Evolutionary conservation across 2,329 filamentous ascomycete species (phyloP), one percentile per base, ranked within the genome.

Genomic region (Coniochaeta prunicola): DNA sequence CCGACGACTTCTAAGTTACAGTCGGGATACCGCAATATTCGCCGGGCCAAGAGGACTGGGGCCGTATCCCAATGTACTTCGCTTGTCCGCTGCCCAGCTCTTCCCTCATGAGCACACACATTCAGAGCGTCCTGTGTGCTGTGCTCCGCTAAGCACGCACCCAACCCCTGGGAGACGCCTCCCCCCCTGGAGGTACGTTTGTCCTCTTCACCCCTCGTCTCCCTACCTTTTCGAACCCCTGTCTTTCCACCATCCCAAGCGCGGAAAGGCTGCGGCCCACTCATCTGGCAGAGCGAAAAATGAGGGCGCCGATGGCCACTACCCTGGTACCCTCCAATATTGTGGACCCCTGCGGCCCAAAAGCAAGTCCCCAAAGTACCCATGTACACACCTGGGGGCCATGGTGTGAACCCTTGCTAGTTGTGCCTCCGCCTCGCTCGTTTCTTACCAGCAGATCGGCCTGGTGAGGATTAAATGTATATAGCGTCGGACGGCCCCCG

Each of bases 261-360:
- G 17, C 54, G 54, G 53, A 55, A 55, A 55, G 53, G 53, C 53
- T 55, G 30, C 53, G 53, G 53, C 53, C 53, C 53, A 55, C 53
- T 28, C 33, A 24, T 12, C 30, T 36, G 19, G 4, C 30, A 54
- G 38, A 40, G 33, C 31, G n/a, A n/a, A 42, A 56, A 56, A 42
- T 55, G 54, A 56, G 54, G 54, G 54, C 54, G 17, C 54, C 54
- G 24, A 56, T 30, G 10, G 10, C 34, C 54, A 38, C 53, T 4
- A 33, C 24, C 53, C 53, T 2, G 42, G 15, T 10, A 28, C 19
- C 21, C 45, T 50, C 45, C 45, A 30, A 50, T 50, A 10, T n/a
- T 30, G 54, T 56, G 21, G 54, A n/a, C 33, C 54, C 33, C 33
- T 33, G 33, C 26, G 28, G 54, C 33, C 54, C 54, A 56, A n/a